Percentiles rank a stretch among this genome's conserved stretches.
Conservation (phyloP, 129 eudicot genomes). For the Erigeron canadensis region DNA sequence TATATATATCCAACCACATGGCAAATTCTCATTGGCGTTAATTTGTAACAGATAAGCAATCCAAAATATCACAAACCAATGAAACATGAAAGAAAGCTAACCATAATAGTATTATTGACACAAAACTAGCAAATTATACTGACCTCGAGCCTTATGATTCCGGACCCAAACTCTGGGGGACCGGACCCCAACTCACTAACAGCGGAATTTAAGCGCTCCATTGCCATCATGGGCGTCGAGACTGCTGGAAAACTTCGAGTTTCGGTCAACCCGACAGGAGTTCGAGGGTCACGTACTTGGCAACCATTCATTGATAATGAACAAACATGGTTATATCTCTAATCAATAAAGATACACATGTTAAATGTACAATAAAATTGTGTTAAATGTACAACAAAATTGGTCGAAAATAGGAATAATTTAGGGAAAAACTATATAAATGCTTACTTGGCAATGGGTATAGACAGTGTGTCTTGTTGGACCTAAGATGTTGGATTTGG, state of each 20-base stretch:
- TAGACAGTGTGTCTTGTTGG: conserved; percentile 40
- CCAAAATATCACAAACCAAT: background rate
- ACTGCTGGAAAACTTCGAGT: conserved; percentile 67
- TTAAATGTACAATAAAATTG: background rate
- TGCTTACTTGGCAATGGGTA: conserved; percentile 42
- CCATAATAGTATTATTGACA: background rate
- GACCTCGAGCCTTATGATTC: conserved; percentile 84
- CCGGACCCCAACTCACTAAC: conserved; percentile 42
- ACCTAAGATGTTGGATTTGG: conserved; percentile 35
- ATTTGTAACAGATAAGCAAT: conserved; percentile 7
- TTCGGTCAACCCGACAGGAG: conserved; percentile 57
- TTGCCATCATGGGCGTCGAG: conserved; percentile 57
- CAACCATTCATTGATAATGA: conserved; percentile 87
- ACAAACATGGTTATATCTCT: conserved; percentile 52
- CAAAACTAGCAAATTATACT: background rate
- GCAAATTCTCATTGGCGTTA: conserved; percentile 23
- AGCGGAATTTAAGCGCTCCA: conserved; percentile 66
- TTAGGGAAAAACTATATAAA: background rate
- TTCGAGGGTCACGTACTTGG: conserved; percentile 43
- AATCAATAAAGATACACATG: background rate
- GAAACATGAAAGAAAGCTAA: background rate
- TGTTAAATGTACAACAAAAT: background rate
- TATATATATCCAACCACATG: conserved; percentile 40
- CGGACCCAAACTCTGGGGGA: conserved; percentile 55
- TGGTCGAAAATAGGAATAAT: background rate